These are phyloP conservation scores for Lumnitzera racemosa DNA, from an alignment of 345 rosid species.

Conservation along the genomic window DNA sequence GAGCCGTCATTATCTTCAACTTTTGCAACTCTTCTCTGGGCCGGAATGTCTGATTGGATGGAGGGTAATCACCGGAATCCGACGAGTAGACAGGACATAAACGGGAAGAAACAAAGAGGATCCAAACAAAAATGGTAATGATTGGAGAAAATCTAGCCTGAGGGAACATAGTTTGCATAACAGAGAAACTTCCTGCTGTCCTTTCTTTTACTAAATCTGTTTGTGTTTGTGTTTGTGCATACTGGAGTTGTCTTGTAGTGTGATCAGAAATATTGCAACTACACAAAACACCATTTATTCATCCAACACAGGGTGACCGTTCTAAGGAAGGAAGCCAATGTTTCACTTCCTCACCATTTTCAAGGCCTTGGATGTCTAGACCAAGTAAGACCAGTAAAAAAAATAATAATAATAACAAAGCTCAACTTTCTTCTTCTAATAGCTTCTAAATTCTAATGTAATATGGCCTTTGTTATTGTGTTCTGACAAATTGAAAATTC, in stretches of 20 bases:
- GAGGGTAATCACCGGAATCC: conserved; percentile 20
- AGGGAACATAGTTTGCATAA: conserved; percentile 1
- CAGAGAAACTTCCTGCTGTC: conserved; percentile 20
- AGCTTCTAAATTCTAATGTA: not conserved
- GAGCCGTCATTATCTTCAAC: conserved; percentile 48
- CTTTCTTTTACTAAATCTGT: conserved; percentile 12
- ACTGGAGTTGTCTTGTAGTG: conserved; percentile 42
- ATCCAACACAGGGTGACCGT: conserved; percentile 23
- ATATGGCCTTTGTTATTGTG: no score
- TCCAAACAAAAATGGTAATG: conserved; percentile 31
- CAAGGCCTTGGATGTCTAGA: conserved; percentile 22
- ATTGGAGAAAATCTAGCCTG: conserved; percentile 11
- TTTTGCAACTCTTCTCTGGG: conserved; percentile 56
- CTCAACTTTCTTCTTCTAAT: conserved; percentile 9
- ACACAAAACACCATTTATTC: conserved; percentile 42
- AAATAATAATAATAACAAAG: not conserved
- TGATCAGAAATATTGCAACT: conserved; percentile 16
- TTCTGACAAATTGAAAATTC: no score
- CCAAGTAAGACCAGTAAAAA: conserved; percentile 6
- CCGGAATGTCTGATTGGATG: conserved; percentile 57
- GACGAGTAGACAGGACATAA: conserved; percentile 39
- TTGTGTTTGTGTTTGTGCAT: conserved; percentile 16
- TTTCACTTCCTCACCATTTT: conserved; percentile 38
- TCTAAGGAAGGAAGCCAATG: conserved; percentile 29
- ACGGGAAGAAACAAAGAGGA: conserved; percentile 41